Evolutionary conservation across 2,329 filamentous ascomycete species (phyloP), one percentile per base, ranked within the genome.

Genomic region (Botrytis squamosa): DNA sequence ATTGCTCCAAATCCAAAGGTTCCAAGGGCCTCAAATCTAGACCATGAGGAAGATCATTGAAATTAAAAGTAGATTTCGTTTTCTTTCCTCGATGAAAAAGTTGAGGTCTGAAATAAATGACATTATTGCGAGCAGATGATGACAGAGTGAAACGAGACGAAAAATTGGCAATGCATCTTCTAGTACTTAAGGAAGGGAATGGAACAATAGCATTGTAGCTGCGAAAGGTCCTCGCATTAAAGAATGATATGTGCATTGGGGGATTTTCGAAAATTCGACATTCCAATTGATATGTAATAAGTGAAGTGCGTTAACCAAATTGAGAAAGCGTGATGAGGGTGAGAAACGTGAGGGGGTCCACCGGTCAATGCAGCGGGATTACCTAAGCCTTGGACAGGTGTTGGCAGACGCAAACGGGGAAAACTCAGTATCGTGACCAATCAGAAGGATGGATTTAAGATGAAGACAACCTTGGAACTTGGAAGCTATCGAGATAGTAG

Each of bases 21-120:
- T 82, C 80, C 40, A 84, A 73, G 14, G 71, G 63, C 36, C 25
- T 68, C 29, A 63, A n/a, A n/a, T 70, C 59, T 7, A 66, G 33
- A 6, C 10, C 42, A 49, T 49, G 75, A 8, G 88, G 88, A 46
- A 91, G 83, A 69, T 90, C 88, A 16, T 86, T 85, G 7, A 90
- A 82, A 74, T 83, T 87, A 77, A 90, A 77, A 1, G 85, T 85
- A 4, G 86, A 85, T 79, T 81, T 86, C 8, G 86, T 88, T 82
- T 87, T 89, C 80, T 87, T 89, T 74, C 86, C 85, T 79, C 88
- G 84, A 57, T 77, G 55, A 8, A 70, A 46, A 46, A 38, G 1
- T 38, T 20, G 68, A 62, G 68, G 29, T n/a, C 7, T 36, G 36
- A 44, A 70, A 44, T 10, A 18, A 44, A 60, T 25, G 22, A 59